Percentiles rank a stretch among this genome's conserved stretches.
Evolutionary conservation across 148 eudicot species (phyloP).

Genomic region (Rhododendron mucronatum): DNA sequence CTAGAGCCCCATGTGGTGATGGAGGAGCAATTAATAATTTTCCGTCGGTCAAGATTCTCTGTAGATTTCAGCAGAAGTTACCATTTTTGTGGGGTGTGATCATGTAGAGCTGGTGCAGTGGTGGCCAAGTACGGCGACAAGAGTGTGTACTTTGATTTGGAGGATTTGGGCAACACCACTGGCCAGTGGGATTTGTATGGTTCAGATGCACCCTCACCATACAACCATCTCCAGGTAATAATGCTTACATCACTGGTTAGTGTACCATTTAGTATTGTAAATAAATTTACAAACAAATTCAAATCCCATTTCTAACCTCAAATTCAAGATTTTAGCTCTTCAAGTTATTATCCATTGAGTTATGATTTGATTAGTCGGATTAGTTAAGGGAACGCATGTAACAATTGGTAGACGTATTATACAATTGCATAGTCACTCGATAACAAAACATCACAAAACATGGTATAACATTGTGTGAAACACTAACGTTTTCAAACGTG

Average conservation of each 20-base stretch:
- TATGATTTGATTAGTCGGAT: neutral
- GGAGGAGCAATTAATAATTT: neutral
- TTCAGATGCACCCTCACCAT: slow-evolving; percentile 98
- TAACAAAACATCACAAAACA: neutral
- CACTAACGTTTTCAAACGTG: neutral
- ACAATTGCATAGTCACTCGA: no score
- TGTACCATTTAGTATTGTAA: neutral
- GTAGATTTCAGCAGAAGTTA: neutral
- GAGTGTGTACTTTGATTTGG: slow-evolving; percentile 95
- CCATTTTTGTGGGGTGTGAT: neutral
- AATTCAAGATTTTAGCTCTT: neutral
- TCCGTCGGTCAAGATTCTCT: neutral
- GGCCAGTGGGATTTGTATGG: slow-evolving; percentile 99
- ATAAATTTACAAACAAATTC: neutral
- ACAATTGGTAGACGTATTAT: neutral
- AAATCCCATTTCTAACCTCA: neutral
- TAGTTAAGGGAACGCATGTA: no score
- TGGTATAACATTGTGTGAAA: neutral
- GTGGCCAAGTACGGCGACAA: slow-evolving; percentile 94
- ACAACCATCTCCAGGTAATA: slow-evolving; percentile 83
- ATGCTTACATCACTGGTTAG: neutral
- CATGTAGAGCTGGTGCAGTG: slow-evolving; percentile 53
- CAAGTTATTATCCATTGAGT: neutral
- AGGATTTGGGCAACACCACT: slow-evolving; percentile 91
- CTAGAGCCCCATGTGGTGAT: neutral